Evolutionary conservation across 2,329 filamentous ascomycete genomes (phyloP), one percentile per base, ranked within the genome.

Genomic region (Shiraia bambusicola): DNA sequence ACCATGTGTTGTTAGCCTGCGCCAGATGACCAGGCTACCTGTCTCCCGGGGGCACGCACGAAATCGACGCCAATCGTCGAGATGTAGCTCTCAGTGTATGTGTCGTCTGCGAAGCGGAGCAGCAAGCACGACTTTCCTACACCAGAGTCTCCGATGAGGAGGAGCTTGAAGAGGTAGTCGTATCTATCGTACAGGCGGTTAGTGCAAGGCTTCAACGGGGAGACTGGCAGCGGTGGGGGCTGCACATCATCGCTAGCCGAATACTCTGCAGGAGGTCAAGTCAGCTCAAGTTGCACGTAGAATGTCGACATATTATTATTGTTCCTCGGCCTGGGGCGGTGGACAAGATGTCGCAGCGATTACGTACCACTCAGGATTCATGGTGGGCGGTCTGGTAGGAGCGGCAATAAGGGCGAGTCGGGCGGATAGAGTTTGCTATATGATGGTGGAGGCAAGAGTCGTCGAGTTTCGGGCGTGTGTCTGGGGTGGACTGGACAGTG

Each of bases 111-210:
- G 70, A 98, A 98, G 78, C 93, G 90, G 70, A 98, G 81, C 61
- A 98, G 81, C 77, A 98, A 74, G 77, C 93, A 98, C 69, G 93
- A 98, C 86, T 98, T 98, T 86, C 93, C 93, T 69, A 98, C 93
- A 84, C 93, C 93, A 73, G 93, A 98, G 74, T 98, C 93, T 76
- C 93, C 93, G 84, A 98, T 98, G 79, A 98, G 92, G 75, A 98
- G 88, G 59, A 98, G 90, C 85, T 98, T 98, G 85, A 98, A 98
- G 69, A 98, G 90, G 75, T 98, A 98, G 74, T 98, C 93, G 87
- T 98, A 98, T 93, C 93, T 97, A 69, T 42, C 47, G 38, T 16
- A 43, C 37, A 31, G 22, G 34, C 38, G 34, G 58, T 66, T 47
- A 63, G 60, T 46, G 45, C 45, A 45, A 45, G 29, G 31, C 32